Conservation (phyloP, 2,329 filamentous ascomycete species). For the Lasiodiplodia sp. region DNA sequence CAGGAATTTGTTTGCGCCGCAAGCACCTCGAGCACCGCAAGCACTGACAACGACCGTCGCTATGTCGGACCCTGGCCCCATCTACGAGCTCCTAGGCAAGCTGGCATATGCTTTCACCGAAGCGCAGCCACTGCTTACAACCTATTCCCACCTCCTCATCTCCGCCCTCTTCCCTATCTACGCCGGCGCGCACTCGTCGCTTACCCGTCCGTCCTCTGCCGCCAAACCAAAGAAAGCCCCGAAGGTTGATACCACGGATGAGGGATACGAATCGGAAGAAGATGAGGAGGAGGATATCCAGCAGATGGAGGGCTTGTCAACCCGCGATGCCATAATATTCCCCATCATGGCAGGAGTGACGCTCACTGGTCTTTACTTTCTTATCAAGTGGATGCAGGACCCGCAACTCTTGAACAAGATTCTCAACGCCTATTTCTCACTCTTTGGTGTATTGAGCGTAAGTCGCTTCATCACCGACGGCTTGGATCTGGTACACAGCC, state of each 20-base stretch:
- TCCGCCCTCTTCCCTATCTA: conserved; percentile 85
- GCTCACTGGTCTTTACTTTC: conserved; percentile 79
- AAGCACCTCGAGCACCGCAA: conserved; percentile 9
- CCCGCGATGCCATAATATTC: conserved; percentile 83
- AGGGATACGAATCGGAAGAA: conserved; percentile 54
- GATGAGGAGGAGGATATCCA: conserved; percentile 62
- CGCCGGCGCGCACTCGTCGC: conserved; percentile 81
- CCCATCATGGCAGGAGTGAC: conserved; percentile 77
- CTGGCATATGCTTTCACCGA: conserved; percentile 54
- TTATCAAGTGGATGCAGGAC: conserved; percentile 89
- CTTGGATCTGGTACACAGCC: conserved; percentile 68
- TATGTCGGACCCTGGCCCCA: conserved; percentile 33
- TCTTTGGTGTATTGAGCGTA: conserved; percentile 79
- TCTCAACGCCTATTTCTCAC: conserved; percentile 82
- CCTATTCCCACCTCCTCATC: conserved; percentile 67
- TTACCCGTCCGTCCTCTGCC: conserved; percentile 83
- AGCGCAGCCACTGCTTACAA: conserved; percentile 56
- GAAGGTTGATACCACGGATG: conserved; percentile 48
- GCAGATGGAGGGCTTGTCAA: conserved; percentile 72
- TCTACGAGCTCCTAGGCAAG: conserved; percentile 47
- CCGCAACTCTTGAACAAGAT: conserved; percentile 82
- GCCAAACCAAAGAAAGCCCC: conserved; percentile 65
- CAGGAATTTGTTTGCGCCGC: neutral
- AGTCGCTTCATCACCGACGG: conserved; percentile 76
- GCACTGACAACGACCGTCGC: conserved; percentile 3